Evolutionary conservation across 1,284 basidiomycete genomes (phyloP), one percentile per base, ranked within the genome.

Genomic region (Apiotrichum gamsii): DNA sequence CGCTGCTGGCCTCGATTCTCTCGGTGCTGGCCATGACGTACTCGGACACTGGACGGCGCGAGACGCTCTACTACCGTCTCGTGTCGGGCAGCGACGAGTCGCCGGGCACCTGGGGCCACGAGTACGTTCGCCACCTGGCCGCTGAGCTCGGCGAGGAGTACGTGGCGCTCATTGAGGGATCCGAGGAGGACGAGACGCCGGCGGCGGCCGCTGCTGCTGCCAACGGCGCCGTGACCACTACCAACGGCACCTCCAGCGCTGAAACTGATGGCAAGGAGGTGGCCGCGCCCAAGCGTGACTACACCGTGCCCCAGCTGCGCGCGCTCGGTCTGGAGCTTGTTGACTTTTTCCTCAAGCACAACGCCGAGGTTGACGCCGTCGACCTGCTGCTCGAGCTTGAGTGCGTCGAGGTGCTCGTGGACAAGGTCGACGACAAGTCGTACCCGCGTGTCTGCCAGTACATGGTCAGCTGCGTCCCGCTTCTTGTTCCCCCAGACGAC

Each of bases 1-100:
- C 87, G 57, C 81, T 96, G 28, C 93, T 98, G 63, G 91, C 93
- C n/a, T 94, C 97, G 59, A 96, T 99, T 54, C 80, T 98, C 25
- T 97, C 94, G 21, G 95, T 98, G 4, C 83, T 99, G 40, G 95
- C 94, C n/a, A 98, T 99, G 95, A 99, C 95, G 16, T 98, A 98
- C 72, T 96, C 93, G 6, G 94, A 98, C 74, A 95, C 90, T 15
- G 78, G 78, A 76, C 90, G 80, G 82, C 90, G 93, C 44, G 95
- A 95, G 48, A 98, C 95, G 2, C 83, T 99, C 23, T 82, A 83
- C 59, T 96, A 93, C 74, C 85, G 90, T 45, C 79, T 96, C 29
- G 78, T 88, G 41, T 87, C 90, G 8, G 80, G 81, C n/a, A 82
- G 84, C 18, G 77, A 86, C 30, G 82, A 90, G 32, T 87, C 91